phyloP scores from a whole-genome alignment of 2,329 filamentous ascomycete genomes.

The Coniochaeta ligniaria region DNA sequence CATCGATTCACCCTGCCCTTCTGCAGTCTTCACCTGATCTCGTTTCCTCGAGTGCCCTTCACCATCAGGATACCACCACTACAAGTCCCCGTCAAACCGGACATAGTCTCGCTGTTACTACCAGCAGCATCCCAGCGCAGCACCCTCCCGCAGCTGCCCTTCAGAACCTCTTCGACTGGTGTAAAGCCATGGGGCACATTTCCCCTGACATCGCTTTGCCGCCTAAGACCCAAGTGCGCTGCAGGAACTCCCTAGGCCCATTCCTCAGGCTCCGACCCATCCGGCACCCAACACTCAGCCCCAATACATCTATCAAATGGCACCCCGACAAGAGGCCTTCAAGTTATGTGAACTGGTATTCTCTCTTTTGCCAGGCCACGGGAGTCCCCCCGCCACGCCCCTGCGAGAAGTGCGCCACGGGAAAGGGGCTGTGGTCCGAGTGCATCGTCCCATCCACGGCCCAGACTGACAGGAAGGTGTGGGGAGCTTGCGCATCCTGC shows the following conservation, averaged over 20 bases:
- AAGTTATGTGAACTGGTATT: not conserved
- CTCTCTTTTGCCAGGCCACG: not conserved
- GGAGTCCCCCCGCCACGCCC: not conserved
- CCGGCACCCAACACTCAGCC: too few species aligned
- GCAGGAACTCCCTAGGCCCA: not conserved
- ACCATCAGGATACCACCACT: too few species aligned
- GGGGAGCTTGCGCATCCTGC: not conserved
- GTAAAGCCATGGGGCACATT: not conserved
- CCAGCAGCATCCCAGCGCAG: too few species aligned
- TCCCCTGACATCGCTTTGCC: not conserved
- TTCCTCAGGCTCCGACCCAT: not conserved
- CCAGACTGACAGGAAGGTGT: not conserved
- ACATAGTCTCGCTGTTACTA: too few species aligned
- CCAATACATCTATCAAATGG: not conserved
- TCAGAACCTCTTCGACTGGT: not conserved
- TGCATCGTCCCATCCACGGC: not conserved
- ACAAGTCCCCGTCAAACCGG: too few species aligned
- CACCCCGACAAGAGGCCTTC: not conserved
- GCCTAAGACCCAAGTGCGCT: not conserved
- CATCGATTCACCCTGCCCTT: too few species aligned
- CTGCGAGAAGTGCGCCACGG: not conserved
- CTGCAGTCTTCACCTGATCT: too few species aligned
- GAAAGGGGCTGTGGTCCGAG: not conserved
- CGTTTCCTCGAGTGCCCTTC: too few species aligned
- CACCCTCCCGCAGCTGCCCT: too few species aligned